phyloP scores from a whole-genome alignment of 306 rosid species.

The Quercus gilva region DNA sequence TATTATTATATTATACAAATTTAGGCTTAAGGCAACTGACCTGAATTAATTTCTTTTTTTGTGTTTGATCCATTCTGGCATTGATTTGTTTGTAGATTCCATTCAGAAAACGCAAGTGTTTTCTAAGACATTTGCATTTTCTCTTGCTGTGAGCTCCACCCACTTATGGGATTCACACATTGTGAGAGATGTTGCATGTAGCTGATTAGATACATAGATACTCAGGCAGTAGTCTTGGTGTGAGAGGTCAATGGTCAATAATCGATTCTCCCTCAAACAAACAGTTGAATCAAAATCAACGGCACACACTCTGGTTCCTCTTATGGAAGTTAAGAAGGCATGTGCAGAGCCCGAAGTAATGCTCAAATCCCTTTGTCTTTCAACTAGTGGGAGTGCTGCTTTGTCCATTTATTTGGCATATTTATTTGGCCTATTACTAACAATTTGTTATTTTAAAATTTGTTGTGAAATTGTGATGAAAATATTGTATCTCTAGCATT shows the following conservation, averaged over 20 bases:
- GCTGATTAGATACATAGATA: too few relatives aligned
- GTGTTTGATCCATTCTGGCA: neutral
- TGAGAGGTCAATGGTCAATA: neutral
- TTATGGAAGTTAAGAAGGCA: neutral
- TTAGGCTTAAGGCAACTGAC: neutral
- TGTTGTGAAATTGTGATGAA: too few relatives aligned
- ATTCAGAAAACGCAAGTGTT: neutral
- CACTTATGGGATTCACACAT: too few relatives aligned
- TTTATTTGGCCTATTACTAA: too few relatives aligned
- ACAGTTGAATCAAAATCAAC: neutral
- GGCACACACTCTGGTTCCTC: neutral
- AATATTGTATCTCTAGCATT: too few relatives aligned
- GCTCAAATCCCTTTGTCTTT: too few relatives aligned
- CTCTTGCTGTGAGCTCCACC: too few relatives aligned
- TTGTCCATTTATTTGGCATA: too few relatives aligned
- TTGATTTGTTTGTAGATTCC: neutral
- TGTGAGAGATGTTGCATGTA: too few relatives aligned
- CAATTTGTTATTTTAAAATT: too few relatives aligned
- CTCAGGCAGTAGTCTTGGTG: neutral
- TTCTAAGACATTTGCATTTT: too few relatives aligned
- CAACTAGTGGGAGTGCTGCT: too few relatives aligned
- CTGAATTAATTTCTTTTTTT: neutral
- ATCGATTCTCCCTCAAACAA: neutral
- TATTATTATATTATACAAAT: neutral
- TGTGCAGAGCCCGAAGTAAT: neutral